These are phyloP conservation scores for Podospora bellae-mahoneyi DNA, from an alignment of 495 filamentous ascomycete species.

Conservation along the genomic window DNA sequence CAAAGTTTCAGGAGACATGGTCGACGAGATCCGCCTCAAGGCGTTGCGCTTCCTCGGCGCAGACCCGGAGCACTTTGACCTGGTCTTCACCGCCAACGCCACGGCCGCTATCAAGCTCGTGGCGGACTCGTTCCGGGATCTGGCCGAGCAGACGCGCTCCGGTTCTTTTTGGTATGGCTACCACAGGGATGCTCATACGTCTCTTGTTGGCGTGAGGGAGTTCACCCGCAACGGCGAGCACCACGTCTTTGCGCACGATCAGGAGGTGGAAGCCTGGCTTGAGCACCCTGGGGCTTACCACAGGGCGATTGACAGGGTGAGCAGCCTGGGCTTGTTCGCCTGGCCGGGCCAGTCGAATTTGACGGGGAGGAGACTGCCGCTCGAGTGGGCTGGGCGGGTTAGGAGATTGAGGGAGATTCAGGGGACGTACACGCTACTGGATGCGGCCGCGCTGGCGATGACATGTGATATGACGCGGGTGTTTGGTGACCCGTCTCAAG, in stretches of 20 bases:
- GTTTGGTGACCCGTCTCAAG: constrained; percentile 53
- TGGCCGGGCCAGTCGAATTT: constrained; percentile 81
- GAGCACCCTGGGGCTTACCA: neutral
- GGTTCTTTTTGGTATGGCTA: constrained; percentile 67
- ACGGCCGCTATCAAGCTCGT: constrained; percentile 88
- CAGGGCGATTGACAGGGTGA: neutral
- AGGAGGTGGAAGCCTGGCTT: constrained; percentile 67
- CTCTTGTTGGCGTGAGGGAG: constrained; percentile 67
- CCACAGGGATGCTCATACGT: constrained; percentile 71
- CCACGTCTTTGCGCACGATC: constrained; percentile 61
- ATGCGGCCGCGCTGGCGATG: constrained; percentile 69
- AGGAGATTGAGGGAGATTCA: constrained; percentile 37
- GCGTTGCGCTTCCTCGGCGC: constrained; percentile 82
- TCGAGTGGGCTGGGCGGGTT: constrained; percentile 55
- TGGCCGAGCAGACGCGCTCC: constrained; percentile 43
- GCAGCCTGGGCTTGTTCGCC: constrained; percentile 58
- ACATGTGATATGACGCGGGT: constrained; percentile 57
- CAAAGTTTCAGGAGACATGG: constrained; percentile 54
- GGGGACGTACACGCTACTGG: constrained; percentile 62
- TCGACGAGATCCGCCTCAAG: constrained; percentile 57
- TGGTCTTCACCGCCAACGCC: constrained; percentile 89
- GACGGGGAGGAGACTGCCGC: constrained; percentile 65
- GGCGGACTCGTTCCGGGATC: constrained; percentile 59
- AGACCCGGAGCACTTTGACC: constrained; percentile 75
- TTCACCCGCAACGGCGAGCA: constrained; percentile 46